phyloP scores from a whole-genome alignment of 177 flowering plant genomes.

The Tripterygium wilfordii region DNA sequence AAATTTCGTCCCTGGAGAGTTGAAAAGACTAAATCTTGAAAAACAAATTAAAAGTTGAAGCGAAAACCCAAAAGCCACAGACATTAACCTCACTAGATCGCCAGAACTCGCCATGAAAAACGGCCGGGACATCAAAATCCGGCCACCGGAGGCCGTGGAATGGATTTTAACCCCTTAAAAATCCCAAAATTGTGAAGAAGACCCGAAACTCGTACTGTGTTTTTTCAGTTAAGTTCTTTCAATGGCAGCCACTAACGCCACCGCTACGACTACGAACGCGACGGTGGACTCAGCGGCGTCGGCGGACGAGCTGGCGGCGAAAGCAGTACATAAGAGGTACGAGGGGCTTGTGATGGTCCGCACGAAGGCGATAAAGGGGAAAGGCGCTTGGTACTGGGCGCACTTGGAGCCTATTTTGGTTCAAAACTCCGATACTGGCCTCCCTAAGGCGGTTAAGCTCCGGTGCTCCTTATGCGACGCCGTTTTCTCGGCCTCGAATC shows the following conservation, averaged over 20 bases:
- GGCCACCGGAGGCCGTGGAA: too few species aligned
- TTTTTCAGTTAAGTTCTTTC: slow-evolving; percentile 3
- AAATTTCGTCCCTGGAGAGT: slow-evolving; percentile 11
- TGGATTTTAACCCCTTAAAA: neutral
- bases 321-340: slow-evolving; percentile 41
- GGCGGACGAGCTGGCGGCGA: slow-evolving; percentile 45
- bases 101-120: slow-evolving; percentile 39
- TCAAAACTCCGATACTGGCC: slow-evolving; percentile 28
- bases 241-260: slow-evolving; percentile 12
- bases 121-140: slow-evolving; percentile 20
- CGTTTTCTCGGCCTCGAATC: slow-evolving; percentile 55
- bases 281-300: slow-evolving; percentile 21
- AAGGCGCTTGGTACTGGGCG: slow-evolving; percentile 79
- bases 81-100: slow-evolving; percentile 12
- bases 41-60: too few species aligned
- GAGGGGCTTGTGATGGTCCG: slow-evolving; percentile 43
- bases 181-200: neutral
- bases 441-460: slow-evolving; percentile 57
- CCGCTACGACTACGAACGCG: slow-evolving; percentile 23
- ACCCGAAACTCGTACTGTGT: neutral
- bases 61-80: too few species aligned
- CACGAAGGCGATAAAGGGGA: slow-evolving; percentile 54
- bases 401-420: slow-evolving; percentile 57
- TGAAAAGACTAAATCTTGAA: too few species aligned
- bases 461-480: slow-evolving; percentile 44